phyloP scores from a whole-genome alignment of 495 filamentous ascomycete genomes.

The Aspergillus sclerotiicarbonarius region DNA sequence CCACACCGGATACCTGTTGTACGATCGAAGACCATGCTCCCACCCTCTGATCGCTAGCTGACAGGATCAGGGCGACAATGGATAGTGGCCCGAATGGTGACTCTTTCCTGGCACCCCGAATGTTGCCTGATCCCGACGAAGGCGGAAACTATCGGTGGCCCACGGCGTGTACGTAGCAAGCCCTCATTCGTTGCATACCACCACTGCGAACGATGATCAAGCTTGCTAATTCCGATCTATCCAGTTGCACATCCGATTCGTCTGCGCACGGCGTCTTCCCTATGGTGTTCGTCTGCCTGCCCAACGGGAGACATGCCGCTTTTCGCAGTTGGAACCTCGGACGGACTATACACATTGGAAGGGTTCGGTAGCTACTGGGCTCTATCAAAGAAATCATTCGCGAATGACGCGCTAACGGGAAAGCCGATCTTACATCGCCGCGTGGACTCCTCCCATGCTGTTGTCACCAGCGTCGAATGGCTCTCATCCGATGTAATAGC shows the following conservation, averaged over 20 bases:
- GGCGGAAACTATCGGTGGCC: constrained; percentile 35
- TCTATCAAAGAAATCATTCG: constrained; percentile 31
- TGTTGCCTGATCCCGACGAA: constrained; percentile 37
- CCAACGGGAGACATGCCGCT: constrained; percentile 26
- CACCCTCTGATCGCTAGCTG: constrained; percentile 13
- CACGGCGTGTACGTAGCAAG: constrained; percentile 22
- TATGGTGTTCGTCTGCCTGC: constrained; percentile 41
- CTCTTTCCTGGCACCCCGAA: constrained; percentile 33
- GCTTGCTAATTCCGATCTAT: not conserved
- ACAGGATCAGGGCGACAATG: constrained; percentile 36
- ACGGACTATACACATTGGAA: constrained; percentile 39
- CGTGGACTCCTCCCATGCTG: constrained; percentile 29
- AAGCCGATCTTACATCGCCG: constrained; percentile 22
- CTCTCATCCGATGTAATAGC: constrained; percentile 36
- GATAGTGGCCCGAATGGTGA: constrained; percentile 38
- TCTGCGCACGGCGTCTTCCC: constrained; percentile 25
- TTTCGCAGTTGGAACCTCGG: constrained; percentile 44
- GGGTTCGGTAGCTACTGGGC: constrained; percentile 31
- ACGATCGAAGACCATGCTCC: constrained; percentile 13
- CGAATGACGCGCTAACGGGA: constrained; percentile 17
- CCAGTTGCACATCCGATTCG: constrained; percentile 33
- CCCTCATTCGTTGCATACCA: not conserved
- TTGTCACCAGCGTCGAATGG: constrained; percentile 42
- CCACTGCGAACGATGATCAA: constrained; percentile 1
- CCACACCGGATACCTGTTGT: constrained; percentile 40